Conservation (phyloP, 768 basidiomycete genomes). For the Hydnum rufescens region DNA sequence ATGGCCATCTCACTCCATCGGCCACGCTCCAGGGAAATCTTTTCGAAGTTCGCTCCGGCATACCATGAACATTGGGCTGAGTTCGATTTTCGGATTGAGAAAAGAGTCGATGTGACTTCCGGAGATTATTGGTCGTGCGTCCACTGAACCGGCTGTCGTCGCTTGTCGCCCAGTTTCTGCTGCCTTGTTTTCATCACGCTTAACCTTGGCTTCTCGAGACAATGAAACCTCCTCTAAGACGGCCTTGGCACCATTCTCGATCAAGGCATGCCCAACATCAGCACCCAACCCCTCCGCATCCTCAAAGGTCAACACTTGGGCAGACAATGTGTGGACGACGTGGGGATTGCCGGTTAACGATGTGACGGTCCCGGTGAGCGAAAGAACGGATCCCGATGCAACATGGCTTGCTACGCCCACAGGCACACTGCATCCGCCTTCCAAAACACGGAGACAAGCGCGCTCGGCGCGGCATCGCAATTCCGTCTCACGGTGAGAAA, state of each 20-base stretch:
- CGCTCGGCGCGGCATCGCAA: slow-evolving; percentile 73
- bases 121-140: background rate
- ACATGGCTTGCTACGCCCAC: slow-evolving; percentile 41
- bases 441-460: slow-evolving; percentile 68
- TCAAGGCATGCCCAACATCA: slow-evolving; percentile 40
- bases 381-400: slow-evolving; percentile 20
- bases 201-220: background rate
- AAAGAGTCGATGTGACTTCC: background rate
- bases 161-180: background rate
- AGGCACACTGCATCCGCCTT: slow-evolving; percentile 95
- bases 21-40: too few relatives aligned
- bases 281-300: slow-evolving; percentile 55
- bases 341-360: slow-evolving; percentile 54
- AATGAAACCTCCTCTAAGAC: slow-evolving; percentile 71
- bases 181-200: background rate
- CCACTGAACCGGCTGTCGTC: background rate
- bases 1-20: too few relatives aligned
- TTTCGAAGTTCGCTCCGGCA: too few relatives aligned
- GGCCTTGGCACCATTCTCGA: slow-evolving; percentile 48
- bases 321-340: slow-evolving; percentile 41
- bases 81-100: background rate
- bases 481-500: slow-evolving; percentile 61
- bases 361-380: slow-evolving; percentile 67
- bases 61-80: too few relatives aligned
- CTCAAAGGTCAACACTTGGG: slow-evolving; percentile 12